Evolutionary conservation across 75 land plant species (phyloP).

Genomic region (Ceratopteris richardii): DNA sequence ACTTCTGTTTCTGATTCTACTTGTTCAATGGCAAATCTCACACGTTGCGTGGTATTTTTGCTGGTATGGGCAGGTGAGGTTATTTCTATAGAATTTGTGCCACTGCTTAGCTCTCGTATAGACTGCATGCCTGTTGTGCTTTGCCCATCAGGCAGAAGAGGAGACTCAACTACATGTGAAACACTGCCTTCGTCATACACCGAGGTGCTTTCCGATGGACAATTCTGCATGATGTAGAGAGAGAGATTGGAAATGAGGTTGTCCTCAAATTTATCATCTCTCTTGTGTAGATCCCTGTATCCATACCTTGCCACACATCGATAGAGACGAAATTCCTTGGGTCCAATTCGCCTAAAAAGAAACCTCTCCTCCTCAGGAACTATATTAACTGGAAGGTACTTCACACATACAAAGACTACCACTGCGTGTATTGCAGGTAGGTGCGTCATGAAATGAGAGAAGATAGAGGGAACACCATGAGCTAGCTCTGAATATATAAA

Average conservation of each 20-base stretch:
- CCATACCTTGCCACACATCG: conserved; percentile 86
- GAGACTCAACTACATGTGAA: not conserved
- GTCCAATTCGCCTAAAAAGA: conserved; percentile 56
- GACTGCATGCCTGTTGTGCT: too few species aligned
- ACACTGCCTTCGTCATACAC: too few species aligned
- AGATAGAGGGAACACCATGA: conserved; percentile 74
- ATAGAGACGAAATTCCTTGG: conserved; percentile 62
- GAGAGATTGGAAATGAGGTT: conserved; percentile 47
- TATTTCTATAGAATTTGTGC: too few species aligned
- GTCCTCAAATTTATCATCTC: conserved; percentile 72
- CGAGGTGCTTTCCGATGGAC: conserved; percentile 9
- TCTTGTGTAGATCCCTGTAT: conserved; percentile 79
- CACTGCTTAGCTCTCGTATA: too few species aligned
- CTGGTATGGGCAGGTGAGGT: too few species aligned
- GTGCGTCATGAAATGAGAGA: conserved; percentile 77
- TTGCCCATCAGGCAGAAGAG: not conserved
- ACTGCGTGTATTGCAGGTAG: conserved; percentile 70
- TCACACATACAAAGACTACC: conserved; percentile 54
- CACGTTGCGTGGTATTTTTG: too few species aligned
- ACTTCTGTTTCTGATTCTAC: too few species aligned
- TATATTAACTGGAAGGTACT: conserved; percentile 62
- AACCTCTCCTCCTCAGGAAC: conserved; percentile 73
- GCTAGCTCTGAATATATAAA: conserved; percentile 85
- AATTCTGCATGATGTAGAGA: conserved; percentile 43
- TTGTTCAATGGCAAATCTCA: too few species aligned